Percentiles rank a stretch among this genome's conserved stretches.
phyloP scores from a whole-genome alignment of 75 land plant species.

The Isoetes taiwanensis region DNA sequence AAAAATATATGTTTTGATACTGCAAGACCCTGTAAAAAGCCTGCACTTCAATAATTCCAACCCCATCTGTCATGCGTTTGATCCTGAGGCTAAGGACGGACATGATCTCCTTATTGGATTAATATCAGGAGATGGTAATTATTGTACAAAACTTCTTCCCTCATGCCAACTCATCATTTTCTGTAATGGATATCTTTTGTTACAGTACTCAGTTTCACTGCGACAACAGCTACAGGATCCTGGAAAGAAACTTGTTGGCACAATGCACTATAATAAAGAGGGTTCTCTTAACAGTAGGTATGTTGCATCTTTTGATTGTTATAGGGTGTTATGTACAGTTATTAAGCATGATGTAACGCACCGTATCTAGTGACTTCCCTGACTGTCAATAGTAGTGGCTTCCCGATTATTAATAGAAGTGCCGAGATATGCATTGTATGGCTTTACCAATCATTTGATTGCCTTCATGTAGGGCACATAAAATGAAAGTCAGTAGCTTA shows the following conservation, averaged over 20 bases:
- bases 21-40: conserved; percentile 83
- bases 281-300: conserved; percentile 74
- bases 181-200: too few species aligned
- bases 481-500: too few species aligned
- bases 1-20: not conserved
- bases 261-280: conserved; percentile 93
- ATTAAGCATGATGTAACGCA: too few species aligned
- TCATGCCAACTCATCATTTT: too few species aligned
- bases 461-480: too few species aligned
- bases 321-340: too few species aligned
- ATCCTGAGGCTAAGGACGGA: conserved; percentile 82
- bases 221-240: conserved; percentile 91
- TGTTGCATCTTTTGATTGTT: not conserved
- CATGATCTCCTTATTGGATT: conserved; percentile 87
- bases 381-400: too few species aligned
- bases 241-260: conserved; percentile 94
- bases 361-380: too few species aligned
- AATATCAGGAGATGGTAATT: conserved; percentile 80
- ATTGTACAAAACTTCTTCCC: too few species aligned
- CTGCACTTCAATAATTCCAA: conserved; percentile 64
- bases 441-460: too few species aligned
- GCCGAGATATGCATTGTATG: too few species aligned
- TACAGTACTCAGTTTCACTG: conserved; percentile 75
- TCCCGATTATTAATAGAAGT: too few species aligned
- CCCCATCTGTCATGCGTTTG: conserved; percentile 85